Conservation (phyloP, 345 rosid genomes). For the Eucalyptus cloeziana region DNA sequence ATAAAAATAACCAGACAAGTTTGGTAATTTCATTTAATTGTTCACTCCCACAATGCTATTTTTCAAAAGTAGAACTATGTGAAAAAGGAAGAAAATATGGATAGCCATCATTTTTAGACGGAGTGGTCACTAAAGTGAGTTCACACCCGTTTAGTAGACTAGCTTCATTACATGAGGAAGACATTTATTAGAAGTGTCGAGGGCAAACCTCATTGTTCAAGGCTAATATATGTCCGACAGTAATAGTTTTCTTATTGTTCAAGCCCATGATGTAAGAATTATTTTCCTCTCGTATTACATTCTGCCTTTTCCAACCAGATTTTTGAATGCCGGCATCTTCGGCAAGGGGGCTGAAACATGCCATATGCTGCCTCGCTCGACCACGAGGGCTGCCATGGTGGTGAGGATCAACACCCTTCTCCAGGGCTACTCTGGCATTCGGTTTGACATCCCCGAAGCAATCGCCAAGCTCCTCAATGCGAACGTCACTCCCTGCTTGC, state of each 20-base stretch:
- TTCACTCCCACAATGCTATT: not conserved
- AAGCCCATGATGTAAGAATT: not conserved
- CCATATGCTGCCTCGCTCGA: not conserved
- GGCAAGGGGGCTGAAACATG: not conserved
- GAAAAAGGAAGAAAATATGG: not conserved
- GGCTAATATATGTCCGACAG: not conserved
- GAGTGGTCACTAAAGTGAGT: not conserved
- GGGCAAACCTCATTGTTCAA: not conserved
- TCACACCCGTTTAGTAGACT: not conserved
- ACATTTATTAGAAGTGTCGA: not conserved
- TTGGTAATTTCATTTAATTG: not conserved
- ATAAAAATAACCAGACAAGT: not conserved
- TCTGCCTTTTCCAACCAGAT: not conserved
- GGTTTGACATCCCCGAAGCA: constrained; percentile 4
- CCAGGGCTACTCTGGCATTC: constrained; percentile 5
- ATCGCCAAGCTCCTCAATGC: not conserved
- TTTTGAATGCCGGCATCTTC: constrained; percentile 1
- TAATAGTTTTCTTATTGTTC: not conserved
- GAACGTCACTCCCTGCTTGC: constrained; percentile 3
- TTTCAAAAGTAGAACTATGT: not conserved
- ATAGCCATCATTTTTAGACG: not conserved
- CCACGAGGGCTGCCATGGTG: constrained; percentile 5
- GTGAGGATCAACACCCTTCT: constrained; percentile 7
- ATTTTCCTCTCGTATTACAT: not conserved
- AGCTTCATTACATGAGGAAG: not conserved